These are phyloP conservation scores for Aaosphaeria arxii DNA, from an alignment of 2,329 filamentous ascomycete genomes.

Conservation along the genomic window DNA sequence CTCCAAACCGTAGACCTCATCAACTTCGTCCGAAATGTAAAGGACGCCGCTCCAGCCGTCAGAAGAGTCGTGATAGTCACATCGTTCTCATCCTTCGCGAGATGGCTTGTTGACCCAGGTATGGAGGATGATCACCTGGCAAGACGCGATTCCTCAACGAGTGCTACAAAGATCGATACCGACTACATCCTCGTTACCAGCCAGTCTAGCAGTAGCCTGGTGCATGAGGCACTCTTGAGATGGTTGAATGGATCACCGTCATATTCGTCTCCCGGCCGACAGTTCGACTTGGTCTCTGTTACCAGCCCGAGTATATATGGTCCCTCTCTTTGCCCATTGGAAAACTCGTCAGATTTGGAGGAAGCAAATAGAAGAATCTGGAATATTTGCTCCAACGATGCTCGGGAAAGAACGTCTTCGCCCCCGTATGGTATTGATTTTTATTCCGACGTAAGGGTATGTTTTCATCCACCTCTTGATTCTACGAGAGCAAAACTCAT, in stretches of 20 bases:
- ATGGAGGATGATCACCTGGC: conserved; percentile 6
- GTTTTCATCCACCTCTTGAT: conserved; percentile 4
- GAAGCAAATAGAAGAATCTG: conserved; percentile 24
- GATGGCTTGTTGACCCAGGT: conserved; percentile 20
- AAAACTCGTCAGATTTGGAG: conserved; percentile 20
- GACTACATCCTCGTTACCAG: conserved; percentile 24
- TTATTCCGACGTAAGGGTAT: conserved; percentile 27
- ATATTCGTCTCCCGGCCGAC: neutral
- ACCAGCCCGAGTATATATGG: conserved; percentile 24
- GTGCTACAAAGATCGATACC: conserved; percentile 12
- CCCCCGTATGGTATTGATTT: conserved; percentile 22
- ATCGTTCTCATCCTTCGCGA: conserved; percentile 21
- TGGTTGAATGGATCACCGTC: conserved; percentile 15
- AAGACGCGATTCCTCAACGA: conserved; percentile 4
- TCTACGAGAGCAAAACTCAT: neutral
- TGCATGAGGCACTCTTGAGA: conserved; percentile 17
- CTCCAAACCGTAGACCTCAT: conserved; percentile 16
- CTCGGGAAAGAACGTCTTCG: conserved; percentile 9
- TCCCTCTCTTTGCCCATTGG: conserved; percentile 15
- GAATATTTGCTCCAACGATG: conserved; percentile 22
- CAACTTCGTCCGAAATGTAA: conserved; percentile 18
- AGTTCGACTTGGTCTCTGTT: conserved; percentile 22
- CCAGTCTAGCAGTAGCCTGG: conserved; percentile 22
- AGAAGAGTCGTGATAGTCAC: conserved; percentile 22
- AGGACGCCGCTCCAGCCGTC: conserved; percentile 11